These are phyloP conservation scores for Termitomyces sp. DNA, from an alignment of 768 basidiomycete genomes.

Conservation along the genomic window DNA sequence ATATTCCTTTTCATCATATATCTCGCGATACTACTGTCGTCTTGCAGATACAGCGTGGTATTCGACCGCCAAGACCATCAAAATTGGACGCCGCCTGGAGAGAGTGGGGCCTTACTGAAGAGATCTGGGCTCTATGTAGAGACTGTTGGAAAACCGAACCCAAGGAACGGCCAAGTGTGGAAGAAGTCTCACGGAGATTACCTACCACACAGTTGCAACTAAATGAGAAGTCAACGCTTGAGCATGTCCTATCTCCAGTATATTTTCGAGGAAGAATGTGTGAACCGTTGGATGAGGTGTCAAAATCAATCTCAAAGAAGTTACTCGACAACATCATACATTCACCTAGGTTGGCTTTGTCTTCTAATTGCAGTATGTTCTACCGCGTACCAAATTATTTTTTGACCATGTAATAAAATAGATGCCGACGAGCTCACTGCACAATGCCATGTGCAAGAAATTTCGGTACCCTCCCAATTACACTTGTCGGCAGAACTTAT, in stretches of 20 bases:
- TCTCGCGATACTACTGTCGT: not conserved
- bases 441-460: conserved; percentile 37
- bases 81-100: not conserved
- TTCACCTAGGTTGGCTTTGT: too few relatives aligned
- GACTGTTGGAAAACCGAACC: not conserved
- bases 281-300: not conserved
- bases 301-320: not conserved
- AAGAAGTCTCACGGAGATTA: not conserved
- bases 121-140: not conserved
- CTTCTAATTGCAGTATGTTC: too few relatives aligned
- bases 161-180: not conserved
- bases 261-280: not conserved
- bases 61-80: not conserved
- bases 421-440: conserved; percentile 48
- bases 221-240: not conserved
- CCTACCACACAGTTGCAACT: too few relatives aligned
- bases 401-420: too few relatives aligned
- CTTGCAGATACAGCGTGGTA: not conserved
- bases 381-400: too few relatives aligned
- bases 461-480: conserved; percentile 6
- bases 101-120: not conserved
- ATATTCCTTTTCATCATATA: not conserved
- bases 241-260: not conserved
- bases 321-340: not conserved
- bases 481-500: not conserved